These are phyloP conservation scores for Mimosa pudica DNA, from an alignment of 306 rosid species.

Conservation along the genomic window DNA sequence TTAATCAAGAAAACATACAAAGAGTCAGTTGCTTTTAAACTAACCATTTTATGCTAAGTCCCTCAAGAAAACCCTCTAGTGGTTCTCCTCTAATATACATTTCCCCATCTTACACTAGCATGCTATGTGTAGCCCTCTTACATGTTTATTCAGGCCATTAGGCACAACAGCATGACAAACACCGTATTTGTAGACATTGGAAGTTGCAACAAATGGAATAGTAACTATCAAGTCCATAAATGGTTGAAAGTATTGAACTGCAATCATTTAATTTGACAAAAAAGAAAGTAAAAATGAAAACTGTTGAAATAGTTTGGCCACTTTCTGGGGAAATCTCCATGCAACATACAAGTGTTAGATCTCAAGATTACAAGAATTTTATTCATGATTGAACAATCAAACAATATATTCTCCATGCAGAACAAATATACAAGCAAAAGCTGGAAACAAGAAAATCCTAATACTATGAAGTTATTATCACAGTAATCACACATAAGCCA, in stretches of 20 bases:
- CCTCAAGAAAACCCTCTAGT: too few species aligned
- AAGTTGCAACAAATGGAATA: constrained; percentile 10
- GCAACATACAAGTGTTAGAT: neutral
- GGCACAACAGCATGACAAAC: neutral
- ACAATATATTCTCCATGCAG: neutral
- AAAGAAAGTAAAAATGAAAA: neutral
- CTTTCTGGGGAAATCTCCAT: neutral
- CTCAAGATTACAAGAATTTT: neutral
- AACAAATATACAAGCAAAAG: neutral
- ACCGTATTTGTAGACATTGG: neutral
- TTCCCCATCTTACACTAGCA: neutral
- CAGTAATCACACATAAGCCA: constrained; percentile 3
- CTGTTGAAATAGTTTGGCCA: constrained; percentile 20
- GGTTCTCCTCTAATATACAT: neutral
- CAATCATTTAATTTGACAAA: neutral
- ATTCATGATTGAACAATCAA: neutral
- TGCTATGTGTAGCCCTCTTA: neutral
- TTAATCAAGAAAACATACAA: neutral
- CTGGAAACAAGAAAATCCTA: neutral
- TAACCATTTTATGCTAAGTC: neutral
- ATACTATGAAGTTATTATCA: neutral
- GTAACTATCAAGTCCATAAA: neutral
- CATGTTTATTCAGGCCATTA: neutral
- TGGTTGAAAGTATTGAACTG: constrained; percentile 12
- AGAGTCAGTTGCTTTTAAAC: too few species aligned